Percentiles rank a stretch among this genome's conserved stretches.
Evolutionary conservation across 371 early-diverging fungal genomes (phyloP).

Genomic region (Coemansia linderi): DNA sequence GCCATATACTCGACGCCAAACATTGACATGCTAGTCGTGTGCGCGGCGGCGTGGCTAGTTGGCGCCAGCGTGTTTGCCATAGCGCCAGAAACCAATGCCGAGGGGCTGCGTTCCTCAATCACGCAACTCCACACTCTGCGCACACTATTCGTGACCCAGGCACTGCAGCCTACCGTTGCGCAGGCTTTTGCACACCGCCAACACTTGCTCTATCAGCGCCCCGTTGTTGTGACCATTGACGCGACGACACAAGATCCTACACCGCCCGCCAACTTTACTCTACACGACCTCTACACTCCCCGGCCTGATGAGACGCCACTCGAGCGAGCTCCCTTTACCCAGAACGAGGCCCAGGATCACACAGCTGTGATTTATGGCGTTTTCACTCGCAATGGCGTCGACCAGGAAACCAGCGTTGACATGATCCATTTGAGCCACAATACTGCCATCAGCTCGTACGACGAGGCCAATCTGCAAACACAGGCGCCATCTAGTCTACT

Average conservation of each 20-base stretch:
- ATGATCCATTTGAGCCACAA: slow-evolving; percentile 12
- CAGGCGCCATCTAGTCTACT: neutral
- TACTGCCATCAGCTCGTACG: slow-evolving; percentile 12
- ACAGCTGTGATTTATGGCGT: slow-evolving; percentile 20
- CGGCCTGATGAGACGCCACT: neutral
- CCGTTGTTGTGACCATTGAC: neutral
- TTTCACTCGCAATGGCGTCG: slow-evolving; percentile 10
- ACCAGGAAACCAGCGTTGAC: neutral
- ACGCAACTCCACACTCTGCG: slow-evolving; percentile 16
- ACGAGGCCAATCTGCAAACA: slow-evolving; percentile 19
- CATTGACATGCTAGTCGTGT: slow-evolving; percentile 27
- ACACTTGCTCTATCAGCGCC: neutral
- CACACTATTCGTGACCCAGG: slow-evolving; percentile 23
- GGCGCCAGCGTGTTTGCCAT: slow-evolving; percentile 30
- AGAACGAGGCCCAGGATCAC: slow-evolving; percentile 24
- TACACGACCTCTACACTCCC: slow-evolving; percentile 17
- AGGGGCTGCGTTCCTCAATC: slow-evolving; percentile 13
- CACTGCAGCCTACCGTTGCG: slow-evolving; percentile 2
- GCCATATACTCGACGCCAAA: slow-evolving; percentile 25
- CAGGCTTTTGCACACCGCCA: slow-evolving; percentile 15
- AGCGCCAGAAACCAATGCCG: slow-evolving; percentile 5
- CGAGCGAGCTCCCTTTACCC: slow-evolving; percentile 10
- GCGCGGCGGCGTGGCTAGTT: slow-evolving; percentile 32
- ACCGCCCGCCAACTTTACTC: neutral
- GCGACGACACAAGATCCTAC: neutral